phyloP scores from a whole-genome alignment of 306 rosid species.

The Macrotyloma uniflorum region DNA sequence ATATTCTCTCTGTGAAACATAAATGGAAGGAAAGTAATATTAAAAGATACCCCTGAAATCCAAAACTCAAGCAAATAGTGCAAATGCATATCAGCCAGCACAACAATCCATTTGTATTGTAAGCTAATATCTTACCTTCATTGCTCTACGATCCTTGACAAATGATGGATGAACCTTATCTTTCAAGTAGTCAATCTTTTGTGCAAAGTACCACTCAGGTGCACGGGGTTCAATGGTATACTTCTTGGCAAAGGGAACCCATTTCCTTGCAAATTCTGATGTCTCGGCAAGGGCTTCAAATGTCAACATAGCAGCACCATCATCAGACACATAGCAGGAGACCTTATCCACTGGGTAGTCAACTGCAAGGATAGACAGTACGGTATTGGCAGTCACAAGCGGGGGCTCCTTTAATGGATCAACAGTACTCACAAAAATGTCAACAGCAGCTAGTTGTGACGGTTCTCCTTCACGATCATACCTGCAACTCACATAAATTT shows the following conservation, averaged over 20 bases:
- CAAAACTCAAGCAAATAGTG: neutral
- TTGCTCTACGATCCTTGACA: conserved; percentile 95
- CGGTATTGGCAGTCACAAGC: conserved; percentile 95
- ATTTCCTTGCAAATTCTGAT: conserved; percentile 86
- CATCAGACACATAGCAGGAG: conserved; percentile 98
- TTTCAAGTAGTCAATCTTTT: conserved; percentile 92
- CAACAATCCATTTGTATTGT: conserved; percentile 16
- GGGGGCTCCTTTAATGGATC: conserved; percentile 99
- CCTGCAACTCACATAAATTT: conserved; percentile 51
- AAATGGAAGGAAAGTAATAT: conserved; percentile 25
- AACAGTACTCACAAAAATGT: conserved; percentile 95
- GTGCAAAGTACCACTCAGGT: conserved; percentile 97
- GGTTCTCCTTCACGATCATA: conserved; percentile 96
- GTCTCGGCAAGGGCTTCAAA: conserved; percentile 96
- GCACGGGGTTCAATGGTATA: conserved; percentile 94
- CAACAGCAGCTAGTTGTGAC: conserved; percentile 91
- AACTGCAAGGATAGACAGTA: conserved; percentile 90
- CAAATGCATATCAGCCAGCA: neutral
- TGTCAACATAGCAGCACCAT: conserved; percentile 98
- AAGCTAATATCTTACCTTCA: conserved; percentile 68
- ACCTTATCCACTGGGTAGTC: conserved; percentile 98
- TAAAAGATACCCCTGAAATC: conserved; percentile 21
- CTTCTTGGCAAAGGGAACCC: conserved; percentile 95
- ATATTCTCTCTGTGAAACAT: conserved; percentile 75
- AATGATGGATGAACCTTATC: conserved; percentile 94